Evolutionary conservation across 768 basidiomycete species (phyloP).

Genomic region (Leccinum fibrillosum): DNA sequence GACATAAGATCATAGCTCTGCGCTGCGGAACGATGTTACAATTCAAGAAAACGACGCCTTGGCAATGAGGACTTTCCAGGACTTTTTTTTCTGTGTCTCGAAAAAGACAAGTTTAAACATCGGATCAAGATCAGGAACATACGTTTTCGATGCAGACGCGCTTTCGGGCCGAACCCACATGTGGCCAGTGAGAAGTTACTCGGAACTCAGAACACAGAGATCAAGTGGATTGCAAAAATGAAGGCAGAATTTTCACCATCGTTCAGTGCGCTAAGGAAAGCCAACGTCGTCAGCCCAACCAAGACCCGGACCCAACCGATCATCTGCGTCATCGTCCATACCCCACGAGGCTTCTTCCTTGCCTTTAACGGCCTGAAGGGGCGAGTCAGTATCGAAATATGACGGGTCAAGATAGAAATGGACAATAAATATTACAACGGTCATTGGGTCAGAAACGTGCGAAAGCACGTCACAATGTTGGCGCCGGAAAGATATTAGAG

Average conservation of each 20-base stretch:
- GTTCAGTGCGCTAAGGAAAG: slow-evolving; percentile 13
- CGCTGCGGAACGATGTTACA: not conserved
- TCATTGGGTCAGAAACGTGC: not conserved
- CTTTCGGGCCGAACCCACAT: not conserved
- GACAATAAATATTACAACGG: not conserved
- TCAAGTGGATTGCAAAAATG: not conserved
- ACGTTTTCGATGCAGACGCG: not conserved
- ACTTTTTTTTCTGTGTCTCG: not conserved
- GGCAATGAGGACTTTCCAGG: not conserved
- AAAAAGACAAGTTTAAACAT: not conserved
- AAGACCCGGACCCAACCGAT: slow-evolving; percentile 18
- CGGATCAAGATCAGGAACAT: not conserved
- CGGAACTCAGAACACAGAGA: not conserved
- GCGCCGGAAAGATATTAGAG: not conserved
- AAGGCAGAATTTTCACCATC: not conserved
- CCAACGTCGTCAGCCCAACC: slow-evolving; percentile 28
- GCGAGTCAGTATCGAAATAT: not conserved
- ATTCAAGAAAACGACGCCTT: not conserved
- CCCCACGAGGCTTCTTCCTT: slow-evolving; percentile 29
- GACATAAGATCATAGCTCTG: not conserved
- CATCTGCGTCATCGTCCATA: slow-evolving; percentile 28
- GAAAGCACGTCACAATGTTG: not conserved
- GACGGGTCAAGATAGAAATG: not conserved
- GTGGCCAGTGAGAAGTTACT: not conserved
- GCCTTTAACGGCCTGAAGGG: slow-evolving; percentile 27